A percentile compares a stretch with the other conserved stretches of the same genome.
phyloP scores from a whole-genome alignment of 441 rosid genomes.

The Adansonia gregorii region DNA sequence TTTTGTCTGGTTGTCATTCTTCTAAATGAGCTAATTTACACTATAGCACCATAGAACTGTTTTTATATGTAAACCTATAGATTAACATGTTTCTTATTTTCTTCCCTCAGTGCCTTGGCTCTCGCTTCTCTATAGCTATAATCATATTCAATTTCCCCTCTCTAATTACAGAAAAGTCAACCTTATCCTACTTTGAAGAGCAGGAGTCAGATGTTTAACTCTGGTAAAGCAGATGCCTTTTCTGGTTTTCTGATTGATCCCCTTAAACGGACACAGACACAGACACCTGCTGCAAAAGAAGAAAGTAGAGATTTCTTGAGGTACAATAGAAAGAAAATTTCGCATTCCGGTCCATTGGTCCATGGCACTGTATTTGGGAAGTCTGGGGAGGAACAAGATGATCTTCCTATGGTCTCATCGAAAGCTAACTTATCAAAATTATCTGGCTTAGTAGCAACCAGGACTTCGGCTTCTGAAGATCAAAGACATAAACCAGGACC shows the following conservation, averaged over 20 bases:
- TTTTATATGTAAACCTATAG: not conserved
- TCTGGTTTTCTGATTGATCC: slow-evolving; percentile 51
- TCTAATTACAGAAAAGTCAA: slow-evolving; percentile 52
- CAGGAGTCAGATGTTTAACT: slow-evolving; percentile 47
- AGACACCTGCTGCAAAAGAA: slow-evolving; percentile 45
- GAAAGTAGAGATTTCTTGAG: slow-evolving; percentile 47
- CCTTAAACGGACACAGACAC: slow-evolving; percentile 29
- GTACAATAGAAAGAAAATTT: slow-evolving; percentile 49
- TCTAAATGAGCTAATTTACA: too few relatives aligned
- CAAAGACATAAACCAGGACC: slow-evolving; percentile 33
- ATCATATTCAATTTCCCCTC: slow-evolving; percentile 6
- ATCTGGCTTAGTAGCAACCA: slow-evolving; percentile 57
- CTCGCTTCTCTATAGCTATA: not conserved
- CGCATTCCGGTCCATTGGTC: slow-evolving; percentile 78
- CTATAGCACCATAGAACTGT: not conserved
- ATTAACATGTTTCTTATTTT: slow-evolving; percentile 12
- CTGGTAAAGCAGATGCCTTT: slow-evolving; percentile 46
- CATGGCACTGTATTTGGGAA: slow-evolving; percentile 46
- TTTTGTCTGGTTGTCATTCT: too few relatives aligned
- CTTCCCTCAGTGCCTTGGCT: not conserved
- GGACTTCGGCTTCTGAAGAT: slow-evolving; percentile 45
- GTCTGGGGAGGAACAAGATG: slow-evolving; percentile 49
- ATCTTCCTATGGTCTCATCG: slow-evolving; percentile 37
- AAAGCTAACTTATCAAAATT: slow-evolving; percentile 49
- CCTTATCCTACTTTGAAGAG: slow-evolving; percentile 44